Conservation (phyloP, 75 land plant species). For the Azolla pinnata region DNA sequence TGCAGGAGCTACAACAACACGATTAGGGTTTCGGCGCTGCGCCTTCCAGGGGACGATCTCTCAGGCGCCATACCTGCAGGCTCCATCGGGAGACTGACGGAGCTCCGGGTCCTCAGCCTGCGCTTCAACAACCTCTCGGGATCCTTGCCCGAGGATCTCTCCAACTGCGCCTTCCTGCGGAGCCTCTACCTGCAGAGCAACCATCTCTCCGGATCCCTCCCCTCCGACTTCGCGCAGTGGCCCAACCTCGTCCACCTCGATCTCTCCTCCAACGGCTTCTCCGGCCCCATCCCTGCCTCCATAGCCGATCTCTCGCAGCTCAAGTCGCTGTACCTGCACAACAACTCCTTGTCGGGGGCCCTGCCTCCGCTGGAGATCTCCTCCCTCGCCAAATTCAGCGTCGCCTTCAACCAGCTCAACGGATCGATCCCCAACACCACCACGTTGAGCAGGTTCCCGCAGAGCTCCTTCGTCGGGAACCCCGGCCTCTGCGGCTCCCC, state of each 20-base stretch:
- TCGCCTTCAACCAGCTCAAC: background rate
- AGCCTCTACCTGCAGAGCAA: constrained; percentile 51
- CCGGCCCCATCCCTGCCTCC: constrained; percentile 42
- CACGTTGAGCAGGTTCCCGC: background rate
- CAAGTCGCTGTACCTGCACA: constrained; percentile 36
- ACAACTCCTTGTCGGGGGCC: constrained; percentile 33
- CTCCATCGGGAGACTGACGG: constrained; percentile 49
- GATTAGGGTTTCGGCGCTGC: constrained; percentile 37
- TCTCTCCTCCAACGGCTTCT: constrained; percentile 51
- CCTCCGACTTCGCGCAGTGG: constrained; percentile 22
- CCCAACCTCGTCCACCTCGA: constrained; percentile 32
- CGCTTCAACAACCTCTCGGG: constrained; percentile 56
- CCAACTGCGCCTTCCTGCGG: constrained; percentile 29
- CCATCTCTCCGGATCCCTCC: constrained; percentile 42
- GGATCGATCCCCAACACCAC: constrained; percentile 3
- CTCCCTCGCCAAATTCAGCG: background rate
- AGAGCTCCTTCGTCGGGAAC: background rate
- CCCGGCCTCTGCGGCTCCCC: constrained; percentile 4
- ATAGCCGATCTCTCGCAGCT: constrained; percentile 40
- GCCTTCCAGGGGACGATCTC: constrained; percentile 67
- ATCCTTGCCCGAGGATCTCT: constrained; percentile 51
- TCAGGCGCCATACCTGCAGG: constrained; percentile 52
- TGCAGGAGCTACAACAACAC: too few species aligned
- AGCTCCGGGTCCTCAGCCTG: constrained; percentile 52
- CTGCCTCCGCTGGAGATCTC: constrained; percentile 23